Conservation (phyloP, 768 basidiomycete species). For the Gelatoporia subvermispora region DNA sequence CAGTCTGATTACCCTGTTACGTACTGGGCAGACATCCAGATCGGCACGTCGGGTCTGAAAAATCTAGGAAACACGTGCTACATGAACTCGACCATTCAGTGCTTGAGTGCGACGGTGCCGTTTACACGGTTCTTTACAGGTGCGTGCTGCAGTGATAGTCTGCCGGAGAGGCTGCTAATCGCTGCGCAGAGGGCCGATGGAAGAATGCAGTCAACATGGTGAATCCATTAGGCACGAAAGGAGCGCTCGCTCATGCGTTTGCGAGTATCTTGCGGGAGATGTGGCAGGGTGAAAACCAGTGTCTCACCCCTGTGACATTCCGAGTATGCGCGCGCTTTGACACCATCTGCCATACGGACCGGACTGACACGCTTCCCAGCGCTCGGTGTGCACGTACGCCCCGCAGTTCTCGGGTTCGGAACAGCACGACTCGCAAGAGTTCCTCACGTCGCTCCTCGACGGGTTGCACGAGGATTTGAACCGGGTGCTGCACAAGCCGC, state of each 20-base stretch:
- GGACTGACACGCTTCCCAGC: conserved; percentile 35
- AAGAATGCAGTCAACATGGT: conserved; percentile 76
- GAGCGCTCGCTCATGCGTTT: conserved; percentile 75
- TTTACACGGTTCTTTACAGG: conserved; percentile 92
- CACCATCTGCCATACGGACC: neutral
- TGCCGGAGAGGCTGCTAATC: neutral
- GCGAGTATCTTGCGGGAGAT: conserved; percentile 79
- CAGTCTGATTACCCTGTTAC: conserved; percentile 72
- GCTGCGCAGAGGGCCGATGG: conserved; percentile 66
- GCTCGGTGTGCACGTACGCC: conserved; percentile 53
- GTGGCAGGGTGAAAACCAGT: conserved; percentile 83
- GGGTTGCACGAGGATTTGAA: conserved; percentile 97
- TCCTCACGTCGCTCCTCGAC: conserved; percentile 89
- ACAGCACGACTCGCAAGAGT: conserved; percentile 98
- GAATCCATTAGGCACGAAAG: conserved; percentile 87
- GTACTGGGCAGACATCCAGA: conserved; percentile 79
- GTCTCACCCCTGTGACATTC: conserved; percentile 78
- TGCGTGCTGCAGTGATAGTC: conserved; percentile 31
- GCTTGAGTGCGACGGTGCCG: conserved; percentile 89
- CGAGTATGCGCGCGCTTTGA: conserved; percentile 48
- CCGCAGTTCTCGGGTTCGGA: conserved; percentile 78
- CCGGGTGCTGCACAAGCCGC: conserved; percentile 71
- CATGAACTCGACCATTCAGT: conserved; percentile 98
- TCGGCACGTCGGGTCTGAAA: conserved; percentile 83
- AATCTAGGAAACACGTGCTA: conserved; percentile 98